A percentile compares a stretch with the other conserved stretches of the same genome.
These are phyloP conservation scores for Aspergillus awamori DNA, from an alignment of 2,329 filamentous ascomycete genomes.

Conservation along the genomic window DNA sequence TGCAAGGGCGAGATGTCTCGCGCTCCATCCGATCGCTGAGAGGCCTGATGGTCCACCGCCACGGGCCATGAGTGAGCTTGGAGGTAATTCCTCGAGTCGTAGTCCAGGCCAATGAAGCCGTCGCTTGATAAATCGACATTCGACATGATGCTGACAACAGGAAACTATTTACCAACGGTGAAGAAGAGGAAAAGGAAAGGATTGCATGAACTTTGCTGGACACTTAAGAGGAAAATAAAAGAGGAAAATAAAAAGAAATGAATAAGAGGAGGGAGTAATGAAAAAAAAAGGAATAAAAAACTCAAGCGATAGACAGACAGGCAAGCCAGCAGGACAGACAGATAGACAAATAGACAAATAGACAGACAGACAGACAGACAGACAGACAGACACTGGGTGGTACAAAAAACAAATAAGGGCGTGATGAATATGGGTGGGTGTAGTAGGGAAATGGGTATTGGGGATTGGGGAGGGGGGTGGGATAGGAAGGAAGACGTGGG, in stretches of 20 bases:
- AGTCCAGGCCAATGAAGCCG: conserved; percentile 51
- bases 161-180: conserved; percentile 22
- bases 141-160: conserved; percentile 38
- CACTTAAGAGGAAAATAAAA: conserved; percentile 8
- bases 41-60: conserved; percentile 45
- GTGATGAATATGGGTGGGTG: conserved; percentile 8
- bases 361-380: conserved; percentile 14
- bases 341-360: conserved; percentile 14
- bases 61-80: conserved; percentile 48
- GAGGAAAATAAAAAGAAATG: conserved; percentile 12
- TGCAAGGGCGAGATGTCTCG: conserved; percentile 49
- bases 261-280: not conserved
- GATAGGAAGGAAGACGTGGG: not conserved
- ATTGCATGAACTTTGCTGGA: conserved; percentile 8
- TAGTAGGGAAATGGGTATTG: not conserved
- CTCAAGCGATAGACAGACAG: conserved; percentile 9
- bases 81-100: conserved; percentile 51
- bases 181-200: conserved; percentile 22
- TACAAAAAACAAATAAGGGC: conserved; percentile 26
- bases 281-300: not conserved
- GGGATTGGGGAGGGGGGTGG: not conserved
- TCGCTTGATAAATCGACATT: conserved; percentile 50
- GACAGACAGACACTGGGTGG: conserved; percentile 14
- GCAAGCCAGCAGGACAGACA: conserved; percentile 1
- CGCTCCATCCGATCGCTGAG: conserved; percentile 40